Conservation (phyloP, 1,284 basidiomycete genomes). For the Fomitopsis pinicola region DNA sequence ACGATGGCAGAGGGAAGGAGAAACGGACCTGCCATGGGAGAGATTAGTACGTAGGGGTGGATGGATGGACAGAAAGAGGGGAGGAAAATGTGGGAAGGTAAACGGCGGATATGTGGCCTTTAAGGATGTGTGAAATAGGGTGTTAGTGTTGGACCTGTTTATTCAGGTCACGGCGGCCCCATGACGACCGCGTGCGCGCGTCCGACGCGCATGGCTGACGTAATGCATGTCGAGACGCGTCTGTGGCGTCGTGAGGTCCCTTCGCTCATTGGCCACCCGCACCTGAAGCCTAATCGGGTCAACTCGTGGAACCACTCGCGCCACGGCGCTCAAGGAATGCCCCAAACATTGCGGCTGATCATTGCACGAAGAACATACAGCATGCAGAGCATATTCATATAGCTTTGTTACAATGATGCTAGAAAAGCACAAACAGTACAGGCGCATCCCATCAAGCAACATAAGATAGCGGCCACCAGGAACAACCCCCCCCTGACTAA, state of each 20-base stretch:
- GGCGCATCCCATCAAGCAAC: neutral
- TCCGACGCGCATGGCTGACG: slow-evolving; percentile 5
- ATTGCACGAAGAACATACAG: neutral
- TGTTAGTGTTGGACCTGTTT: neutral
- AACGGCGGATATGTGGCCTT: slow-evolving; percentile 5
- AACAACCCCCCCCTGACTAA: too few relatives aligned
- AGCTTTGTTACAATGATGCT: neutral
- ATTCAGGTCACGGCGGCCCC: slow-evolving; percentile 2
- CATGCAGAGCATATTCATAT: neutral
- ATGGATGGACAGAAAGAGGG: slow-evolving; percentile 7
- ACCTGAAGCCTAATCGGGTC: neutral
- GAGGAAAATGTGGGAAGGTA: slow-evolving; percentile 7
- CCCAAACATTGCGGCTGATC: too few relatives aligned
- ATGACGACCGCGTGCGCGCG: slow-evolving; percentile 8
- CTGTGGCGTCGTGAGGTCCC: slow-evolving; percentile 12
- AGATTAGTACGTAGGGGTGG: neutral
- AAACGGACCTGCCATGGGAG: slow-evolving; percentile 29
- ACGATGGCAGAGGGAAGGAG: neutral
- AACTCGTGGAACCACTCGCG: neutral
- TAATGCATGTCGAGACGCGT: slow-evolving; percentile 16
- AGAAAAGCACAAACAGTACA: neutral
- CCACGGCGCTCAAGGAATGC: too few relatives aligned
- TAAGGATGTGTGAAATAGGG: slow-evolving; percentile 5
- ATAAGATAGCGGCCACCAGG: too few relatives aligned
- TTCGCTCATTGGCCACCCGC: neutral